Conservation (phyloP, 164 flowering plant genomes). For the Echeveria elegans region DNA sequence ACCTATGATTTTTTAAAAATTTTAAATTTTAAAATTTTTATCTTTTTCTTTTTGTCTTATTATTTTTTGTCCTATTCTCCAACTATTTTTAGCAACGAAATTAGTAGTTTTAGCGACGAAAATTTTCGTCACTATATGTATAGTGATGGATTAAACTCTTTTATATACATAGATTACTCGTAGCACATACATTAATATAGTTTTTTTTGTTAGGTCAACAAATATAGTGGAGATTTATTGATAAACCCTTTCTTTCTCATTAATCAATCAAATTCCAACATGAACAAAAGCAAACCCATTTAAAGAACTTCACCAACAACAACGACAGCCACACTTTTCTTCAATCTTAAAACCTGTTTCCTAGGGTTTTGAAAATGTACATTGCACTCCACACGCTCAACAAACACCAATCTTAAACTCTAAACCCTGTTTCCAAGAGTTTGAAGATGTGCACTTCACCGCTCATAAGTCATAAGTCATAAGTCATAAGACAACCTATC, state of each 20-base stretch:
- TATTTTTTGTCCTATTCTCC: no score
- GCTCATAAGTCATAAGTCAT: neutral
- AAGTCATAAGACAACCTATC: no score
- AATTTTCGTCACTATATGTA: no score
- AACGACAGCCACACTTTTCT: neutral
- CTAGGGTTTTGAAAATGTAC: neutral
- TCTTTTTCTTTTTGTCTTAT: no score
- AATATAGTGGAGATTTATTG: neutral
- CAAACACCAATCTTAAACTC: neutral
- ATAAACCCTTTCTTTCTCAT: neutral
- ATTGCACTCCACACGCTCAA: neutral
- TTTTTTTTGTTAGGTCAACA: neutral
- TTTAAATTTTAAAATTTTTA: no score
- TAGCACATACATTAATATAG: neutral
- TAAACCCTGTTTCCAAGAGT: neutral
- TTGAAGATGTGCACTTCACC: neutral
- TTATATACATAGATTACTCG: no score
- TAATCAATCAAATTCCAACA: neutral
- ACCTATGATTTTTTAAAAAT: no score
- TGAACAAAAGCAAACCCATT: neutral
- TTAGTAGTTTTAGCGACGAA: no score
- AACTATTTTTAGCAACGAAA: no score
- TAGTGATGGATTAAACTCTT: no score
- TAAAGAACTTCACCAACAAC: conserved; percentile 4
- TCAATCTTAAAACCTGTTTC: neutral